phyloP scores from a whole-genome alignment of 2,329 filamentous ascomycete genomes.

The Bipolaris bicolor region DNA sequence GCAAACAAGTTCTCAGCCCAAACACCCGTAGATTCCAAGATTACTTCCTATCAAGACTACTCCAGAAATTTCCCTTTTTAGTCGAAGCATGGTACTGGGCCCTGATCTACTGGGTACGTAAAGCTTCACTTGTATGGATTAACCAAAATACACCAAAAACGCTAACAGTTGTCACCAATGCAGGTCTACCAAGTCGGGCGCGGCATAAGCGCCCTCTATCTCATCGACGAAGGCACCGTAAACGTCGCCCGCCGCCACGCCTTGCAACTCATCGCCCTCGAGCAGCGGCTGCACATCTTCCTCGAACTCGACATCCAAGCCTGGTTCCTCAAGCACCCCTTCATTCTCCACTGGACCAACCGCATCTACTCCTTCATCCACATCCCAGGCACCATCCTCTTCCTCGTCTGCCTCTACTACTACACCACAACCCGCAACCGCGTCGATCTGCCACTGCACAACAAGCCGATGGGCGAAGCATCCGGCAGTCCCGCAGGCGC shows the following conservation, averaged over 20 bases:
- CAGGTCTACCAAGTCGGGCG: constrained; percentile 75
- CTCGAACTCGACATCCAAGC: constrained; percentile 67
- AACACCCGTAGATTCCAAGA: constrained; percentile 67
- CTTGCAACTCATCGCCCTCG: constrained; percentile 69
- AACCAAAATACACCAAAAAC: neutral
- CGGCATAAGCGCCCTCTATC: constrained; percentile 72
- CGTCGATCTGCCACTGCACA: constrained; percentile 49
- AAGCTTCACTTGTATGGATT: too few relatives aligned
- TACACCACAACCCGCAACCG: constrained; percentile 69
- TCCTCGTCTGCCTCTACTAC: constrained; percentile 71
- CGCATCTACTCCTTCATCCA: constrained; percentile 78
- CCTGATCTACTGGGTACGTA: constrained; percentile 74
- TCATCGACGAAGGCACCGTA: constrained; percentile 68
- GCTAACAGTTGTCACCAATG: constrained; percentile 49
- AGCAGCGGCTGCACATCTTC: constrained; percentile 69
- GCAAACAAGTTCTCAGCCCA: constrained; percentile 61
- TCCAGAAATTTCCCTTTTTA: constrained; percentile 72
- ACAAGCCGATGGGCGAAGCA: constrained; percentile 37
- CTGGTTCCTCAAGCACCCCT: constrained; percentile 61
- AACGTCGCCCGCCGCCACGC: constrained; percentile 72
- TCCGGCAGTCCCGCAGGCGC: constrained; percentile 56
- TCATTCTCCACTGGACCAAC: constrained; percentile 71
- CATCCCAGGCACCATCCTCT: constrained; percentile 76
- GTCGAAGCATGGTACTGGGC: constrained; percentile 81
- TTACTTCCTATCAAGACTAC: constrained; percentile 66